Evolutionary conservation across 441 rosid species (phyloP).

Genomic region (Iberis amara): DNA sequence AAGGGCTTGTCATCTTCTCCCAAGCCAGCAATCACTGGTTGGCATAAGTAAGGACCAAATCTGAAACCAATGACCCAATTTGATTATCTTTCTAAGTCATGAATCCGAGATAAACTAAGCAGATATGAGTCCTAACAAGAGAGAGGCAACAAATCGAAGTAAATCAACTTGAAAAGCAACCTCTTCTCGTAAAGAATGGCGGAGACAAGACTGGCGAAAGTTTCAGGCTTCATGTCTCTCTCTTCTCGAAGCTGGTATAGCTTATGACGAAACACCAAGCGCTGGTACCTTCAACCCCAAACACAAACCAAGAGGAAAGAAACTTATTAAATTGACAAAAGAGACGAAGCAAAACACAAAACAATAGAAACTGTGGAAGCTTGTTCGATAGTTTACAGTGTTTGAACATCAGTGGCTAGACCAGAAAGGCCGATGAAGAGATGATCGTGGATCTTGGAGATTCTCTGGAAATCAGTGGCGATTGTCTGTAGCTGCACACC

Average conservation of each 20-base stretch:
- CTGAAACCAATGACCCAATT: too few species aligned
- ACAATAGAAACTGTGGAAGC: background rate
- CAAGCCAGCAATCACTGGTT: background rate
- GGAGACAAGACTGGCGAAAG: background rate
- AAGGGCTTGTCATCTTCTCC: background rate
- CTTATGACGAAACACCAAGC: conserved; percentile 70
- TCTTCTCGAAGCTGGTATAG: conserved; percentile 36
- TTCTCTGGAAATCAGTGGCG: background rate
- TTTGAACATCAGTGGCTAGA: background rate
- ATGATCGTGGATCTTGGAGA: background rate
- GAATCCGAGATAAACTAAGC: background rate
- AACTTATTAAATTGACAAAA: too few species aligned
- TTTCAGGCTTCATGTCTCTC: conserved; percentile 27
- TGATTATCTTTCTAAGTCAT: background rate
- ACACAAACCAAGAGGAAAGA: background rate
- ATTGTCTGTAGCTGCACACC: background rate
- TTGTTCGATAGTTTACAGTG: background rate
- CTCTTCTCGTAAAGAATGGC: background rate
- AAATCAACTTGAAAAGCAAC: background rate
- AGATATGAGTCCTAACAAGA: too few species aligned
- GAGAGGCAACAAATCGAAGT: too few species aligned
- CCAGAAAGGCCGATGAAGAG: background rate
- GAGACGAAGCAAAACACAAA: background rate
- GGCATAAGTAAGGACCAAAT: too few species aligned
- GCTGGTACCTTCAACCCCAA: conserved; percentile 46